Percentiles rank a stretch among this genome's conserved stretches.
phyloP scores from a whole-genome alignment of 1,284 basidiomycete genomes.

The Cutaneotrichosporon arboriforme region DNA sequence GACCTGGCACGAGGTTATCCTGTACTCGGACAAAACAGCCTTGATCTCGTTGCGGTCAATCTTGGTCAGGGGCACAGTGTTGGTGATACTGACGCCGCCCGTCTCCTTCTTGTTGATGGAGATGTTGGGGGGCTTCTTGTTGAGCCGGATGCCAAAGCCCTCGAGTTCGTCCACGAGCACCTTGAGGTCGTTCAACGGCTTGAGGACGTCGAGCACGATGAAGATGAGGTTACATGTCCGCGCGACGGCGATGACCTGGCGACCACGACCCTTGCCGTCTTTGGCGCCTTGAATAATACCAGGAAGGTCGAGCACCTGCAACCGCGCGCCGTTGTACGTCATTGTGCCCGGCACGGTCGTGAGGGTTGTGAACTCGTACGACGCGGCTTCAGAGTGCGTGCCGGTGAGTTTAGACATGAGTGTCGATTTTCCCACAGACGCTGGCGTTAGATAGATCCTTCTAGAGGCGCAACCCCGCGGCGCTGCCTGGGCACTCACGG shows the following conservation, averaged over 20 bases:
- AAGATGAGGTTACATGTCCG: slow-evolving; percentile 98
- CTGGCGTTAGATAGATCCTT: background rate
- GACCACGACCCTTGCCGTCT: slow-evolving; percentile 95
- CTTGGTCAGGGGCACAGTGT: slow-evolving; percentile 94
- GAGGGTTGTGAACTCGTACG: slow-evolving; percentile 88
- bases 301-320: slow-evolving; percentile 53
- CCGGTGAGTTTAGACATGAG: slow-evolving; percentile 98
- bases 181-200: slow-evolving; percentile 90
- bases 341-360: slow-evolving; percentile 82
- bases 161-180: slow-evolving; percentile 89
- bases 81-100: slow-evolving; percentile 75
- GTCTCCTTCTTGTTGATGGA: slow-evolving; percentile 87
- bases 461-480: background rate
- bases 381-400: slow-evolving; percentile 94
- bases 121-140: slow-evolving; percentile 90
- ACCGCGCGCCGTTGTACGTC: slow-evolving; percentile 59
- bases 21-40: slow-evolving; percentile 92
- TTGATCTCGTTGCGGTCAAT: slow-evolving; percentile 94
- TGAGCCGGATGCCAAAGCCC: slow-evolving; percentile 93
- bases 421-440: slow-evolving; percentile 63
- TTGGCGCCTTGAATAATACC: slow-evolving; percentile 97
- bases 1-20: slow-evolving; percentile 80
- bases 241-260: slow-evolving; percentile 89
- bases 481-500: background rate
- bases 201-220: slow-evolving; percentile 95